Percentiles rank a stretch among this genome's conserved stretches.
phyloP scores from a whole-genome alignment of 2,329 filamentous ascomycete genomes.

The Trichoderma atrobrunneum region DNA sequence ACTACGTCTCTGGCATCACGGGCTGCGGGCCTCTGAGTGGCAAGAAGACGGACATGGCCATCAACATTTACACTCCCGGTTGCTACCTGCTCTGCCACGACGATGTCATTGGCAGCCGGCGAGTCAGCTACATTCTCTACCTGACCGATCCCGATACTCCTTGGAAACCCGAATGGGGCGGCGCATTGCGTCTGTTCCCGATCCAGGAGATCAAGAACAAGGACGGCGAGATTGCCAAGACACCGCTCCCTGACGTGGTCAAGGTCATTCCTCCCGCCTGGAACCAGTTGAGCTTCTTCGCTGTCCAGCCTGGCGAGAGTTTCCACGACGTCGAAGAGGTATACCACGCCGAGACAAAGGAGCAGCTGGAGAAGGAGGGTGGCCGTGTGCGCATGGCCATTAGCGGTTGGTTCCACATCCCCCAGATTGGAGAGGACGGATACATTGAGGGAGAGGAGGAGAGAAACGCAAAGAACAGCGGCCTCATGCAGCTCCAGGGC shows the following conservation, averaged over 20 bases:
- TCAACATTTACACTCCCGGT: constrained; percentile 96
- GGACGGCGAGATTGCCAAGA: constrained; percentile 71
- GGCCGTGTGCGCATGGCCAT: constrained; percentile 93
- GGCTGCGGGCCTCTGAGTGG: constrained; percentile 84
- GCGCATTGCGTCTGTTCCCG: constrained; percentile 84
- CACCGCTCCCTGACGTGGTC: constrained; percentile 73
- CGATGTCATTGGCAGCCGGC: constrained; percentile 95
- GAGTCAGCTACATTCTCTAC: constrained; percentile 96
- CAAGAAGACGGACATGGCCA: constrained; percentile 96
- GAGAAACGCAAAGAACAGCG: constrained; percentile 83
- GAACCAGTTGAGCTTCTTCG: constrained; percentile 98
- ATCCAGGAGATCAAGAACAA: constrained; percentile 57
- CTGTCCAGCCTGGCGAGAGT: constrained; percentile 95
- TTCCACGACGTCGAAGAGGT: constrained; percentile 99
- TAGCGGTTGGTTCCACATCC: constrained; percentile 98
- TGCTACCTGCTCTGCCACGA: constrained; percentile 96
- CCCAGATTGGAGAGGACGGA: constrained; percentile 88
- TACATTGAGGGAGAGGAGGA: constrained; percentile 87
- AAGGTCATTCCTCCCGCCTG: constrained; percentile 90
- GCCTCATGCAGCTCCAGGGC: constrained; percentile 87
- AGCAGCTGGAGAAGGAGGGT: constrained; percentile 64
- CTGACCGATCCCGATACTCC: constrained; percentile 86
- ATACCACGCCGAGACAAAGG: constrained; percentile 64
- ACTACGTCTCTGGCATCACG: constrained; percentile 84
- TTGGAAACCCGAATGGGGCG: constrained; percentile 91